Evolutionary conservation across 192 early-diverging fungal genomes (phyloP).

Genomic region (Rhizophagus sp.): DNA sequence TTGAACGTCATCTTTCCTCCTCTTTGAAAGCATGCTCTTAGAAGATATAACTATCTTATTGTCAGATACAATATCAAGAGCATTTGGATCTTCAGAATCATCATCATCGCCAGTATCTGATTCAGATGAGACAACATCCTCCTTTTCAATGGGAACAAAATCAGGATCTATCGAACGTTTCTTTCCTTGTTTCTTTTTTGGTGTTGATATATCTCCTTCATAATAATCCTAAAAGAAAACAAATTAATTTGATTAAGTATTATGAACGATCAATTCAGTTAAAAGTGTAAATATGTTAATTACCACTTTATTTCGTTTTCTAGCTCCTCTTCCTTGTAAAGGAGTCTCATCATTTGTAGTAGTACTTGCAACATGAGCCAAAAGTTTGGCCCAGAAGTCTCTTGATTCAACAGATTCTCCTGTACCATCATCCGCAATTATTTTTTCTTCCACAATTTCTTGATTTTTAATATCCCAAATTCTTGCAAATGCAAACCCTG

Average conservation of each 20-base stretch:
- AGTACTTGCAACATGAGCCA: conserved; percentile 24
- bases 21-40: not conserved
- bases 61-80: not conserved
- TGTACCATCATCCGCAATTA: conserved; percentile 23
- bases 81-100: not conserved
- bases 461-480: conserved; percentile 61
- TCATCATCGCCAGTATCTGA: not conserved
- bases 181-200: not conserved
- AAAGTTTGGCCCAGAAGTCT: conserved; percentile 39
- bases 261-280: not conserved
- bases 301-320: conserved; percentile 37
- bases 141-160: not conserved
- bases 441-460: conserved; percentile 45
- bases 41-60: not conserved
- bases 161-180: not conserved
- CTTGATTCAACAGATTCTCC: not conserved
- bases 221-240: conserved; percentile 3
- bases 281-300: conserved; percentile 2
- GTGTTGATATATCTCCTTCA: not conserved
- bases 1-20: not conserved
- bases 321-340: conserved; percentile 29
- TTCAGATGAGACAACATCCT: not conserved
- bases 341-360: not conserved
- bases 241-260: not conserved
- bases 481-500: conserved; percentile 62